These are phyloP conservation scores for Casuarina equisetifolia DNA, from an alignment of 306 rosid species.

Conservation along the genomic window DNA sequence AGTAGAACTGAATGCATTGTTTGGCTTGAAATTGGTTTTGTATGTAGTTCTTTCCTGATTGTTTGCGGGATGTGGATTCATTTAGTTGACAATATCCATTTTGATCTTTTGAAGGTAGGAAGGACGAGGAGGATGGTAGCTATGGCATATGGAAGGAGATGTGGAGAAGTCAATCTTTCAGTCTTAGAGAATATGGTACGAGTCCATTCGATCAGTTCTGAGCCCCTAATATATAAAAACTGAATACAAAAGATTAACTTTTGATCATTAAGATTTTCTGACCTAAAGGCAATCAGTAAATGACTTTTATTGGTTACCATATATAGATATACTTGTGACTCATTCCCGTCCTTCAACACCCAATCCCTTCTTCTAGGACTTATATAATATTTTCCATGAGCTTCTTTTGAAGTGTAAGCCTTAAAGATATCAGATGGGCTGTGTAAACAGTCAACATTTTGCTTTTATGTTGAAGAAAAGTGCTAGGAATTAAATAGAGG, in stretches of 20 bases:
- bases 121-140: slow-evolving; percentile 78
- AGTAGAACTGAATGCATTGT: slow-evolving; percentile 15
- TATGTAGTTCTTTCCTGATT: slow-evolving; percentile 2
- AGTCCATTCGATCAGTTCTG: not conserved
- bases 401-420: not conserved
- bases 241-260: not conserved
- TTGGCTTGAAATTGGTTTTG: slow-evolving; percentile 13
- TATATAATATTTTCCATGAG: not conserved
- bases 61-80: slow-evolving; percentile 25
- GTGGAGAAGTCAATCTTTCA: slow-evolving; percentile 81
- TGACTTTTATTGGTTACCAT: not conserved
- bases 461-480: not conserved
- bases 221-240: not conserved
- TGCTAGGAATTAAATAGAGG: not conserved
- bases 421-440: not conserved
- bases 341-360: not conserved
- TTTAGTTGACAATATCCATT: slow-evolving; percentile 27
- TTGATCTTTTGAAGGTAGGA: slow-evolving; percentile 73
- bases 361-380: not conserved
- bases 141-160: slow-evolving; percentile 73
- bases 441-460: not conserved
- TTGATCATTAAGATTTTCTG: not conserved
- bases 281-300: not conserved
- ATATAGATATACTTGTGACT: not conserved
- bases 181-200: slow-evolving; percentile 82